Evolutionary conservation across 345 rosid genomes (phyloP).

Genomic region (Linum tenue): DNA sequence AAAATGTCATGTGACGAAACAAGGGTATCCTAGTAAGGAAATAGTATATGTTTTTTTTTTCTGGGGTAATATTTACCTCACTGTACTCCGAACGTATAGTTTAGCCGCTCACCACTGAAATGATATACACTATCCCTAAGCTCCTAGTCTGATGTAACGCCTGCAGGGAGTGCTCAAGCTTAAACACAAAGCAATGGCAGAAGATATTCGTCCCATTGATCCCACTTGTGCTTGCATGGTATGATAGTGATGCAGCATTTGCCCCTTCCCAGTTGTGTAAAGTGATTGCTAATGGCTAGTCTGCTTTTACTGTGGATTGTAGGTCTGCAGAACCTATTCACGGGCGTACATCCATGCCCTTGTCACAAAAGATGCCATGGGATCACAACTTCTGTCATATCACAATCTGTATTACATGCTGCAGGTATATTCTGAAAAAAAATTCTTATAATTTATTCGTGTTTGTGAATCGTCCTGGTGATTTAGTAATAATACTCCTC

Average conservation of each 20-base stretch:
- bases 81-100: too few relatives aligned
- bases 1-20: too few relatives aligned
- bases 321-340: conserved; percentile 74
- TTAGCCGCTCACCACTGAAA: too few relatives aligned
- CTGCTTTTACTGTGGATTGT: neutral
- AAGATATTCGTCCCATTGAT: conserved; percentile 59
- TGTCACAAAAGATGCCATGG: conserved; percentile 75
- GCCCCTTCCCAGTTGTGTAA: neutral
- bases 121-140: neutral
- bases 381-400: conserved; percentile 72
- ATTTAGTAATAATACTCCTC: neutral
- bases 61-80: too few relatives aligned
- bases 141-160: neutral
- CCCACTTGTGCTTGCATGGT: conserved; percentile 68
- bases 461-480: neutral
- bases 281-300: neutral
- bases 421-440: conserved; percentile 26
- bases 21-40: too few relatives aligned
- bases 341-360: conserved; percentile 70
- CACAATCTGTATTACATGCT: conserved; percentile 69
- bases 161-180: conserved; percentile 67
- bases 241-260: conserved; percentile 13
- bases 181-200: conserved; percentile 55
- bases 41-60: too few relatives aligned
- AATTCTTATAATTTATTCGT: neutral